Evolutionary conservation across 306 rosid genomes (phyloP), one percentile per base, ranked within the genome.

Genomic region (Myrica gale): DNA sequence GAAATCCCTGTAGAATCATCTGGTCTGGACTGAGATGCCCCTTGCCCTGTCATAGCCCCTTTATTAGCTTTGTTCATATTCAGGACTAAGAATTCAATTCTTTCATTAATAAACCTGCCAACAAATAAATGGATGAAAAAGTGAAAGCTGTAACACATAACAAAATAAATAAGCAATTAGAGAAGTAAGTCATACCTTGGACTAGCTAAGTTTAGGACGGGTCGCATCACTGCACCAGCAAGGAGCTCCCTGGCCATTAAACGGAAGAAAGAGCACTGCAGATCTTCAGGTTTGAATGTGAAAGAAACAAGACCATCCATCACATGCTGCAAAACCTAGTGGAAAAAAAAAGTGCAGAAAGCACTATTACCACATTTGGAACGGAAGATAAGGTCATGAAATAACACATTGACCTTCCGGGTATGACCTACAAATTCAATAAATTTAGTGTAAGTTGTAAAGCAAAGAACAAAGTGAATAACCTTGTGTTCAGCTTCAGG

Each of bases 401-500:
- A 78, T 61, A 26, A 57, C 62, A 76, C 45, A 68, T 51, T 71
- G 39, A 65, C 69, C 67, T 60, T 69, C 45, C 50, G 73, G 76
- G 61, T 63, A 72, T 76, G 62, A 76, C 56, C 70, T 75, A 26
- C 69, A 78, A 10, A 52, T 66, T 69, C 69, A 62, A 21, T 61
- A 61, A 79, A 69, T 55, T 43, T 21, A 48, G 77, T n/a, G 37
- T 71, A 79, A 37, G 74, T 71, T 78, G 53, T 60, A 54, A 62
- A 73, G 23, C 9, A 45, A 26, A n/a, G 12, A 69, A 68, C 61
- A 65, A 74, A 74, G 75, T 69, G 62, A 68, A 66, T 43, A 75
- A 95, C 99, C 99, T 96, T 96, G 76, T 92, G 99, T 84, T 96
- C 98, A 63, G 99, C 93, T 85, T 96, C 99, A 76, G 93, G 83